Base-by-base conservation (phyloP, 1,284 basidiomycete species). In the Pholiota adiposa region DNA sequence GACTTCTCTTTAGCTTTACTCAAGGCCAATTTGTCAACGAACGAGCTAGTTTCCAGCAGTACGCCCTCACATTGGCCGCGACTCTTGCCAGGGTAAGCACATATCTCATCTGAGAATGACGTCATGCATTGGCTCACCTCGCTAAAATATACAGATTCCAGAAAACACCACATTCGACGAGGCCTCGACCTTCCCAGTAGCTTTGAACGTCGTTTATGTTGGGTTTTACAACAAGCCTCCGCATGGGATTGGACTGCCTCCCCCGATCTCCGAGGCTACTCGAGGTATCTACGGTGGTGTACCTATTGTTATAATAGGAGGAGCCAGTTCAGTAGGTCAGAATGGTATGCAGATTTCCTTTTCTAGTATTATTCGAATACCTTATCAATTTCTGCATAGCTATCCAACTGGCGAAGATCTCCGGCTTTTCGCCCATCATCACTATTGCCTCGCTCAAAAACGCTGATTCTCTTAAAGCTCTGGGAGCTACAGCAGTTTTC, bases 401-500 rank as follows among this genome's bases (percentile, higher is more conserved):
- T 0, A 75, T 86, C 48, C 85, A 87, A 67, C 67, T 86, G 16
- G 81, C 81, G 3, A 79, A 73, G 61, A 63, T 81, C 29, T 77
- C 79, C 0, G 83, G 82, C 2, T 83, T 83, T 72, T 74, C 72
- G 14, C 79, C 77, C 0, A 83, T 85, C 56, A 77, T 85, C 54
- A 70, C 80, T 8, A 83, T 80, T 4, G 77, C 83, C 2, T 83
- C 80, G 11, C 65, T 65, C 21, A 74, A 73, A 58, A 78, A 84
- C 59, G 25, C 69, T 19, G 71, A 67, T 0, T 67, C 70, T 38
- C 75, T 87, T 59, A 80, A 79, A 63, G 72, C 75, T 0, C 72
- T 84, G 43, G 86, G 86, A 4, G 86, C 83, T 0, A 82, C 83
- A 0, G 72, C 80, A 36, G 72, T 83, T 50, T 67, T 86, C 51